phyloP scores from a whole-genome alignment of 306 rosid genomes.

The Fagus crenata region DNA sequence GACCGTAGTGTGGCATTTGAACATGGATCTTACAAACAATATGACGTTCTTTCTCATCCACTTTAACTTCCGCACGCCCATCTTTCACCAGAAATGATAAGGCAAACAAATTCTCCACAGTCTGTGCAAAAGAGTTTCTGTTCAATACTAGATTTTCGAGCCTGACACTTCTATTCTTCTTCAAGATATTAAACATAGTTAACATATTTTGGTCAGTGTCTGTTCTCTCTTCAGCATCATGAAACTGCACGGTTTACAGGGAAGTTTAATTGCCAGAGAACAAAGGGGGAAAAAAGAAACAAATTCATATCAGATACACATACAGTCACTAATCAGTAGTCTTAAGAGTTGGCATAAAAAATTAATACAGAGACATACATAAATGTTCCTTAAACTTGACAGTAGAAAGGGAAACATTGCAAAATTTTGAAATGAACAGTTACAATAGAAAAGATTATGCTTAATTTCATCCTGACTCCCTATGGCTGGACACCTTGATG shows the following conservation, averaged over 20 bases:
- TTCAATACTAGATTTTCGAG: conserved; percentile 54
- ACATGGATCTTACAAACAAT: conserved; percentile 44
- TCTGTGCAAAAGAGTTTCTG: conserved; percentile 54
- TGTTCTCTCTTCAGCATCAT: conserved; percentile 28
- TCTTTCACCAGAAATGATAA: conserved; percentile 54
- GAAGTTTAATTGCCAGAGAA: not conserved
- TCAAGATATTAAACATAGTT: conserved; percentile 51
- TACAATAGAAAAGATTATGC: no score
- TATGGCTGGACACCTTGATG: no score
- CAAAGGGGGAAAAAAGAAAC: not conserved
- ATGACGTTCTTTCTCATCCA: conserved; percentile 41
- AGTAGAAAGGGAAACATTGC: no score
- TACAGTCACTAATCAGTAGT: not conserved
- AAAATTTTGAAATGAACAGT: no score
- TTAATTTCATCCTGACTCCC: no score
- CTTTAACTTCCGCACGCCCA: conserved; percentile 49
- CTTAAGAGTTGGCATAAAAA: not conserved
- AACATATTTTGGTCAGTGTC: conserved; percentile 45
- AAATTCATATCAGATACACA: not conserved
- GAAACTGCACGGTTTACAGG: conserved; percentile 28
- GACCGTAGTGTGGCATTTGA: conserved; percentile 8
- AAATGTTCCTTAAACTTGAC: no score
- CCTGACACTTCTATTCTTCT: conserved; percentile 34
- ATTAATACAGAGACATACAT: no score
- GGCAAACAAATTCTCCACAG: conserved; percentile 55